A percentile compares a stretch with the other conserved stretches of the same genome.
Evolutionary conservation across 2,329 filamentous ascomycete species (phyloP).

Genomic region (Sporothrix euskadiensis): DNA sequence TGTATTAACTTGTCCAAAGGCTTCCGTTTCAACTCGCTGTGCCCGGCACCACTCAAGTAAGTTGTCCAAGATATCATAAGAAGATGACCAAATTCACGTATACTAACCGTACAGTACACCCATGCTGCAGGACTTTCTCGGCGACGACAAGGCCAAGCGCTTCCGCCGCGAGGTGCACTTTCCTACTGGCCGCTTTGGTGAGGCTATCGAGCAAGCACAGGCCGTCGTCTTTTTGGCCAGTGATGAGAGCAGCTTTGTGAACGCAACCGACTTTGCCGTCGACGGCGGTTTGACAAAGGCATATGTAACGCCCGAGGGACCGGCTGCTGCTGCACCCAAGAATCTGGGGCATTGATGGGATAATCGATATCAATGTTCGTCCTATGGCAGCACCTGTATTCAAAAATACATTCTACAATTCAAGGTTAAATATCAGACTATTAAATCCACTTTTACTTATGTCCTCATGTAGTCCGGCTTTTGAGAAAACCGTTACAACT

Average conservation of each 20-base stretch:
- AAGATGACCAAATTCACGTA: not conserved
- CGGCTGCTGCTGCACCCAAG: constrained; percentile 53
- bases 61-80: not conserved
- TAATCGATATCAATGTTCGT: too few relatives aligned
- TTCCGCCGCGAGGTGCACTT: constrained; percentile 85
- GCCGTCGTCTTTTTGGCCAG: constrained; percentile 84
- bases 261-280: constrained; percentile 88
- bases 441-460: too few relatives aligned
- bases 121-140: constrained; percentile 88
- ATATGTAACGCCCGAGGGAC: constrained; percentile 71
- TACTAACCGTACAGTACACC: constrained; percentile 56
- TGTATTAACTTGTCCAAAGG: constrained; percentile 42
- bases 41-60: constrained; percentile 79
- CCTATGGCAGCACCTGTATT: too few relatives aligned
- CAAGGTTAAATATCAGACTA: too few relatives aligned
- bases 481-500: too few relatives aligned
- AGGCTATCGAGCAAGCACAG: constrained; percentile 88
- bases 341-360: constrained; percentile 42
- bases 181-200: constrained; percentile 82
- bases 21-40: constrained; percentile 86
- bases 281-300: constrained; percentile 95
- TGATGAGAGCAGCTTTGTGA: constrained; percentile 87
- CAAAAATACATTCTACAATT: too few relatives aligned
- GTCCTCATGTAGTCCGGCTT: too few relatives aligned
- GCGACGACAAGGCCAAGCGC: constrained; percentile 80